A percentile compares a stretch with the other conserved stretches of the same genome.
Conservation (phyloP, 2,329 filamentous ascomycete genomes). For the Penicillium expansum region DNA sequence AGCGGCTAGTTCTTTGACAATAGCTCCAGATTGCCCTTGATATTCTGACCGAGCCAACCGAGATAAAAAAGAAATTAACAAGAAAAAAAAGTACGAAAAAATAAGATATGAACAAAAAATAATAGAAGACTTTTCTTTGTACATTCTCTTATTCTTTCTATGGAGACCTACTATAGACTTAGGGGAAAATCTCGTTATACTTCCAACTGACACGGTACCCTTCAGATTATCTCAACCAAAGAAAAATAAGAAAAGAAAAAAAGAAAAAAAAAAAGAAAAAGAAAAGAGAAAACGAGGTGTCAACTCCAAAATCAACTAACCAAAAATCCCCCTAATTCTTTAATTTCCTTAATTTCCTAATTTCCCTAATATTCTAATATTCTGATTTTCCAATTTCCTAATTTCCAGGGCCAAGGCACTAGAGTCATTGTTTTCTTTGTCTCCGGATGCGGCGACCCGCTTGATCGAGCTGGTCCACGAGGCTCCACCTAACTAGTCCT, state of each 20-base stretch:
- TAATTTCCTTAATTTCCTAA: too few species aligned
- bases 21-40: constrained; percentile 12
- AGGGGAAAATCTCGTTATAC: background rate
- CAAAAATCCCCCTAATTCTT: background rate
- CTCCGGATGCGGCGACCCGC: constrained; percentile 25
- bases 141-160: background rate
- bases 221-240: background rate
- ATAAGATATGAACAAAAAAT: background rate
- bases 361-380: too few species aligned
- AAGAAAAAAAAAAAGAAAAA: background rate
- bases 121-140: background rate
- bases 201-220: constrained; percentile 1
- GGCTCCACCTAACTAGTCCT: background rate
- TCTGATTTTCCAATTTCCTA: background rate
- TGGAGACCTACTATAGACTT: background rate
- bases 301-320: background rate
- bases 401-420: constrained; percentile 7
- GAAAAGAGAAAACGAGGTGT: background rate
- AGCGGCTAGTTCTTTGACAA: constrained; percentile 20
- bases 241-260: background rate
- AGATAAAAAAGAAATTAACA: background rate
- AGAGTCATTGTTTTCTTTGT: constrained; percentile 30
- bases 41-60: constrained; percentile 25
- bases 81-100: background rate
- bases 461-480: constrained; percentile 1